Evolutionary conservation across 768 basidiomycete genomes (phyloP), one percentile per base, ranked within the genome.

Genomic region (Leccinum imitatum): DNA sequence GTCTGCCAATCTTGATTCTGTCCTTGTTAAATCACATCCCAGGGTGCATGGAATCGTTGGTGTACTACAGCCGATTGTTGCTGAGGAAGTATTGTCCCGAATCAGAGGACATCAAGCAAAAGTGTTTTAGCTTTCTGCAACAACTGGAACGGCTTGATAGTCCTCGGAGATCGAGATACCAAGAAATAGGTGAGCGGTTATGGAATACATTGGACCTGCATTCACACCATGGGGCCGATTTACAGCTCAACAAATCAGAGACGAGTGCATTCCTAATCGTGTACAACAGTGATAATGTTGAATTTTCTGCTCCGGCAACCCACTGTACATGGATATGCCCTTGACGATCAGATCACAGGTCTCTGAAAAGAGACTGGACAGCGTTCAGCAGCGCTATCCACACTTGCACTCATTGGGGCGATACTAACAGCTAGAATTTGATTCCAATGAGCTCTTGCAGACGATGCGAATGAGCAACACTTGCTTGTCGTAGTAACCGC

Each of bases 21-120:
- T 17, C 15, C 9, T 37, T 33, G 21, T 21, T 58, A 6, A 51
- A 56, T 27, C 21, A 6, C 17, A 3, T 33, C 2, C 17, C 61
- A 97, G 95, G 95, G 95, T 96, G 94, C 69, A 87, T 98, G 82
- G 94, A 96, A 67, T 92, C 93, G 0, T 80, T 97, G 37, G 87
- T 94, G 1, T 83, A 91, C 66, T 97, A 97, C 75, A 88, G 88
- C 68, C 79, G 77, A 27, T 73, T 93, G 19, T 73, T 93, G 30
- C 61, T 90, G n/a, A 74, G 72, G 56, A 79, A 84, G 33, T 77
- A 84, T 63, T 57, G 75, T 2, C 64, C 71, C 10, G 61, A 76
- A 23, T 73, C 77, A n/a, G 72, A 67, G n/a, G 68, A 66, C 17
- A 64, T 84, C 59, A 73, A 63, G 27, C 67, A 75, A 14, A 81